Evolutionary conservation across 805 yeast genomes (phyloP).

Genomic region (Cyberlindnera nakhonratchasimensis): DNA sequence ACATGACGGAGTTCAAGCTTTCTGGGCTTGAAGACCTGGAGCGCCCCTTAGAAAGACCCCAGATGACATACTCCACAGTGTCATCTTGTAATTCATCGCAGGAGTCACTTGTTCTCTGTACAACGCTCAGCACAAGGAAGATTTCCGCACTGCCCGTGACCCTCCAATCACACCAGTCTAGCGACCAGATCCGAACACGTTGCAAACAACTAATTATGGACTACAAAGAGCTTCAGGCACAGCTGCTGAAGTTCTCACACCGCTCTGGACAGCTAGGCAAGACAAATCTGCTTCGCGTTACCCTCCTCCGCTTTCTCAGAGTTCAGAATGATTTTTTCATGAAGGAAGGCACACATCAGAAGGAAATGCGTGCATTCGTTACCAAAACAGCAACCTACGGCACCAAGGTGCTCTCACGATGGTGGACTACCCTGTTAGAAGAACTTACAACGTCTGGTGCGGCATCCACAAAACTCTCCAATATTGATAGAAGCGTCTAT

Average conservation of each 20-base stretch:
- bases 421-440: conserved; percentile 14
- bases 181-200: conserved; percentile 9
- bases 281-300: conserved; percentile 12
- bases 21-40: conserved; percentile 1
- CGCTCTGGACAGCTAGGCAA: conserved; percentile 8
- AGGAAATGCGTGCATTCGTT: conserved; percentile 12
- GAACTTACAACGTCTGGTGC: conserved; percentile 5
- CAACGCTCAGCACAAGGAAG: conserved; percentile 8
- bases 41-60: conserved; percentile 6
- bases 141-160: conserved; percentile 9
- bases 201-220: conserved; percentile 16
- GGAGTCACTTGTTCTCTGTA: conserved; percentile 6
- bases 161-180: conserved; percentile 8
- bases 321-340: conserved; percentile 8
- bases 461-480: conserved; percentile 8
- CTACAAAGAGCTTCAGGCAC: conserved; percentile 16
- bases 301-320: conserved; percentile 14
- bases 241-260: conserved; percentile 8
- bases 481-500: conserved; percentile 14
- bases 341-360: conserved; percentile 4
- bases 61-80: conserved; percentile 3
- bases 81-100: conserved; percentile 8
- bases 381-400: conserved; percentile 11
- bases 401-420: conserved; percentile 8
- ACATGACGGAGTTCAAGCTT: conserved; percentile 4